Evolutionary conservation across 495 filamentous ascomycete genomes (phyloP).

Genomic region (Podospora conica): DNA sequence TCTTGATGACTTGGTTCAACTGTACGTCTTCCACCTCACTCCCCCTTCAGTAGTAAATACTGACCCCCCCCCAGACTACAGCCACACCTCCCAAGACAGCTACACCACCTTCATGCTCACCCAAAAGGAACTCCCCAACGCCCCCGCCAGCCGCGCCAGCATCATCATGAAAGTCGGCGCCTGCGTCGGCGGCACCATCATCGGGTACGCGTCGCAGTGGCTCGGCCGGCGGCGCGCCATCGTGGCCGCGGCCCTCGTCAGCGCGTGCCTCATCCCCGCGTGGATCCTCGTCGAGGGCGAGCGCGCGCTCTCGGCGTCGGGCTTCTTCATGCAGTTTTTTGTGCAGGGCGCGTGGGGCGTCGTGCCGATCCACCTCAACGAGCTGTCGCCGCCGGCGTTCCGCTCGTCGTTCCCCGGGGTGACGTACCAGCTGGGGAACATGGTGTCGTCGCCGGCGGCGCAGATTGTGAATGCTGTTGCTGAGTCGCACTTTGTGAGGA

Average conservation of each 20-base stretch:
- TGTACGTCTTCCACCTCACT: conserved; percentile 10
- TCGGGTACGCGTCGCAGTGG: conserved; percentile 66
- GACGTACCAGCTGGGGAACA: conserved; percentile 71
- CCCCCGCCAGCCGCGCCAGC: conserved; percentile 55
- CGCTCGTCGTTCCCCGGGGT: conserved; percentile 62
- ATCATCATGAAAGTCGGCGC: conserved; percentile 71
- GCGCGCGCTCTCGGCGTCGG: conserved; percentile 53
- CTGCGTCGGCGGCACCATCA: conserved; percentile 65
- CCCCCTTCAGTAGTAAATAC: background rate
- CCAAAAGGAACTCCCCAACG: conserved; percentile 58
- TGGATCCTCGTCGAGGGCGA: conserved; percentile 62
- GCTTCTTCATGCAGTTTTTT: conserved; percentile 75
- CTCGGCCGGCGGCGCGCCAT: conserved; percentile 64
- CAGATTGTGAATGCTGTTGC: conserved; percentile 67
- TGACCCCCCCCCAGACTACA: conserved; percentile 43
- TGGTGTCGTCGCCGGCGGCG: conserved; percentile 65
- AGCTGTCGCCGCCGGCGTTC: conserved; percentile 67
- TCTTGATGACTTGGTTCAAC: conserved; percentile 67
- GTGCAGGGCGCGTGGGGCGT: conserved; percentile 75
- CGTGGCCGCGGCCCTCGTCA: conserved; percentile 52
- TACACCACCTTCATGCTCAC: conserved; percentile 72
- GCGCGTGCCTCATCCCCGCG: conserved; percentile 56
- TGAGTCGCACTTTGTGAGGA: conserved; percentile 47
- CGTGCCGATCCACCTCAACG: conserved; percentile 72
- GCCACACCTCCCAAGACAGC: conserved; percentile 64